phyloP scores from a whole-genome alignment of 2,329 filamentous ascomycete genomes.

The Bipolaris oryzae region DNA sequence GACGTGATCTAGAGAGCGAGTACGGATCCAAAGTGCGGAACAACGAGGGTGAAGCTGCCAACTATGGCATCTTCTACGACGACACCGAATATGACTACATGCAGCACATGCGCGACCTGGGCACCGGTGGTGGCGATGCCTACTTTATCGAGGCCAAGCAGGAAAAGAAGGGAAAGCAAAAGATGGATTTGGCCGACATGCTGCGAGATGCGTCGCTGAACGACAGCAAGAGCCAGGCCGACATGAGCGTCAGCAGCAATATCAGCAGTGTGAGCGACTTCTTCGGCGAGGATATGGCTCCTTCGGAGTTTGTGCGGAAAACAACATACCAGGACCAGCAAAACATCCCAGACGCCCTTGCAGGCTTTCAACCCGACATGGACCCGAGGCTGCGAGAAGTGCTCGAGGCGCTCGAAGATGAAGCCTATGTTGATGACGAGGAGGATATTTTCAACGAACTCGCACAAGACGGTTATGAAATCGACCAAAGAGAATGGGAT shows the following conservation, averaged over 20 bases:
- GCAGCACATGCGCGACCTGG: constrained; percentile 94
- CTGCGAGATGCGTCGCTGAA: constrained; percentile 61
- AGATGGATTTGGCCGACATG: constrained; percentile 81
- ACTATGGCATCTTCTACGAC: constrained; percentile 92
- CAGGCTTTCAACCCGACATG: constrained; percentile 97
- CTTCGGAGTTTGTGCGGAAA: constrained; percentile 77
- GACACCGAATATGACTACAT: constrained; percentile 98
- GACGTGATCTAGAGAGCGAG: constrained; percentile 76
- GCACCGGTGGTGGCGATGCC: constrained; percentile 66
- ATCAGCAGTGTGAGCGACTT: constrained; percentile 57
- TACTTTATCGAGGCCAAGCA: constrained; percentile 79
- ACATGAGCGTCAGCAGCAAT: constrained; percentile 52
- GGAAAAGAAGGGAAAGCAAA: constrained; percentile 73
- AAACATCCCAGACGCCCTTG: constrained; percentile 86
- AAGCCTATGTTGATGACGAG: constrained; percentile 84
- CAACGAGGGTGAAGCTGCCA: constrained; percentile 96
- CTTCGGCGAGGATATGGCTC: constrained; percentile 75
- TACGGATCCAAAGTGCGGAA: constrained; percentile 74
- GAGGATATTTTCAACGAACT: constrained; percentile 84
- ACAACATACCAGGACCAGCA: constrained; percentile 91
- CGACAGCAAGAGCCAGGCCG: constrained; percentile 50
- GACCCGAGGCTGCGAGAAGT: constrained; percentile 90
- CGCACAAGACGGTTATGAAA: constrained; percentile 71
- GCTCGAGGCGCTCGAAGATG: constrained; percentile 91
- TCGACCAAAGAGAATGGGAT: constrained; percentile 82